Base-by-base conservation (phyloP, 78 protist genomes). In the Protostelium mycophagum region DNA sequence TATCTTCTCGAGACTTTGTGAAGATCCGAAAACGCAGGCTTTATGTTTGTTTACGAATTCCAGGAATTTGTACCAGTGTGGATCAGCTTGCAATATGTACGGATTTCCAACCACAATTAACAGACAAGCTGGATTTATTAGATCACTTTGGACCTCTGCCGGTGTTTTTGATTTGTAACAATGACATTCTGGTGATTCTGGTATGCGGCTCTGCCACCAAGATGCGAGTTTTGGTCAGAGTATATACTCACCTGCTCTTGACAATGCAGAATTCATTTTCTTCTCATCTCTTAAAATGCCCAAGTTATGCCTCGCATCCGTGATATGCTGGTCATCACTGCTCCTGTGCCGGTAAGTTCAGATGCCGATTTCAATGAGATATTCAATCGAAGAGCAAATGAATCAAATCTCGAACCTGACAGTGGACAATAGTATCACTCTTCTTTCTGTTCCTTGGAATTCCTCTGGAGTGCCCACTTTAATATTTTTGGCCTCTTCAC, bases 171-270 rank as follows among this genome's bases (percentile, higher is more conserved):
- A n/a, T n/a, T n/a, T n/a, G n/a, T n/a, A n/a, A n/a, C n/a, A n/a
- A n/a, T 51, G 73, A 51, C 16, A 51, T 51, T 5, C 16, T 16
- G 16, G 73, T 51, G 73, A 51, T 51, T 25, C 16, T 16, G 16
- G 5, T 51, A 16, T 51, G 16, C 16, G 73, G 16, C 5, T 51
- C 16, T 51, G 16, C 16, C n/a, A n/a, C n/a, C n/a, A n/a, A n/a
- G n/a, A n/a, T n/a, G n/a, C n/a, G n/a, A n/a, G n/a, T n/a, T n/a
- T n/a, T n/a, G n/a, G n/a, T n/a, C n/a, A n/a, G n/a, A n/a, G n/a
- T n/a, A n/a, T n/a, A n/a, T n/a, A n/a, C n/a, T n/a, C n/a, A 51
- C 73, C 73, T 51, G 73, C 73, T 51, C 73, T 51, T 51, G 73
- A 51, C 73, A 51, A 51, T 25, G 73, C 73, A 51, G 73, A 51